phyloP scores from a whole-genome alignment of 1,139 yeast genomes.

The Pneumocystis canis region DNA sequence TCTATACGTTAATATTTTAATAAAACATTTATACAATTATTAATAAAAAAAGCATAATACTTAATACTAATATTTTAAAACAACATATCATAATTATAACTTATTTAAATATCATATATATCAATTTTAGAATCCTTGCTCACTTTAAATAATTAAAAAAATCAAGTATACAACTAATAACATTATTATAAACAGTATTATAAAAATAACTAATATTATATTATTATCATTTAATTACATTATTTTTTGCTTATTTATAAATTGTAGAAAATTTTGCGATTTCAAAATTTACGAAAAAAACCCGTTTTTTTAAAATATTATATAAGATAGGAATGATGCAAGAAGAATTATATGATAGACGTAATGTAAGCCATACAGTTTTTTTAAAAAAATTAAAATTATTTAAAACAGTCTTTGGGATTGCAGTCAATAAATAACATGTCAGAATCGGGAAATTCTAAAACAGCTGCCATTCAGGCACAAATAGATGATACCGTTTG shows the following conservation, averaged over 20 bases:
- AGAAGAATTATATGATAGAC: background rate
- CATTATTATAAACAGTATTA: background rate
- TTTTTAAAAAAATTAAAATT: background rate
- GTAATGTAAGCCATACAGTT: background rate
- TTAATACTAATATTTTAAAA: background rate
- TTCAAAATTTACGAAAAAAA: background rate
- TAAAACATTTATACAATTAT: background rate
- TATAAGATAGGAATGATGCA: background rate
- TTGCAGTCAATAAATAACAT: background rate
- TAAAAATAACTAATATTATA: background rate
- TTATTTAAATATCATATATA: background rate
- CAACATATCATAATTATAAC: background rate
- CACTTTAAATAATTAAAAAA: background rate
- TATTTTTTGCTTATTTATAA: too few relatives aligned
- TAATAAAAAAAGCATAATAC: background rate
- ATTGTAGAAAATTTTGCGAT: background rate
- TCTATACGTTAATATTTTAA: background rate
- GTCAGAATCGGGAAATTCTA: constrained; percentile 1
- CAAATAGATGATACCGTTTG: constrained; percentile 96
- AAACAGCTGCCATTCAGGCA: constrained; percentile 24
- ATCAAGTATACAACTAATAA: background rate
- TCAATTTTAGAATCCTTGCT: too few relatives aligned
- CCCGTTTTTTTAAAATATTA: background rate
- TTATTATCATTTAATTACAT: background rate
- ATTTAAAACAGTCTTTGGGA: background rate